Evolutionary conservation across 1,139 yeast genomes (phyloP).

Genomic region (Kurtzmaniella natalensis): DNA sequence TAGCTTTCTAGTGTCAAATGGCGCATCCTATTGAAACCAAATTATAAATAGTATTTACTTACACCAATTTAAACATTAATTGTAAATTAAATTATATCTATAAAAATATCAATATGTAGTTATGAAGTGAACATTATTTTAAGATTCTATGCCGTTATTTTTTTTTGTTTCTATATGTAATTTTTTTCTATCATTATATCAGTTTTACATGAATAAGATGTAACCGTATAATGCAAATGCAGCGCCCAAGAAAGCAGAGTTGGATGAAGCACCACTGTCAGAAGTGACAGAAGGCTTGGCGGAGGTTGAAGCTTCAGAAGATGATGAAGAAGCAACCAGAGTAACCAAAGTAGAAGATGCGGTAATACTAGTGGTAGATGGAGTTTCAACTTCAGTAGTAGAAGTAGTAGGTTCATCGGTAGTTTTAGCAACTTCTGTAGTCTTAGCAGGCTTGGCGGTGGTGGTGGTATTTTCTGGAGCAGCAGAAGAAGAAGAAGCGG

Average conservation of each 20-base stretch:
- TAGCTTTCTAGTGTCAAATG: too few relatives aligned
- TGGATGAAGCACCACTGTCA: slow-evolving; percentile 2
- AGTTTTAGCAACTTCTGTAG: slow-evolving; percentile 2
- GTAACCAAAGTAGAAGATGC: slow-evolving; percentile 1
- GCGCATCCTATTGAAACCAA: too few relatives aligned
- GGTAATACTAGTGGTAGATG: slow-evolving; percentile 1
- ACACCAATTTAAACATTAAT: too few relatives aligned
- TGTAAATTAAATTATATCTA: too few relatives aligned
- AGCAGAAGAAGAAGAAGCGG: slow-evolving; percentile 2
- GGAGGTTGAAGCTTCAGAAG: background rate
- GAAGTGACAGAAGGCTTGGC: slow-evolving; percentile 2
- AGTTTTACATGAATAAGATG: slow-evolving; percentile 1
- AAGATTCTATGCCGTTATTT: too few relatives aligned
- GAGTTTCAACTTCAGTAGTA: background rate
- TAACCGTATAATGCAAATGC: slow-evolving; percentile 6
- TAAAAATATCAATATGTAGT: too few relatives aligned
- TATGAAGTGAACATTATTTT: too few relatives aligned
- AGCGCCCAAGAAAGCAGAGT: slow-evolving; percentile 1
- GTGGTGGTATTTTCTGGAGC: slow-evolving; percentile 6
- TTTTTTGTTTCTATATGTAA: too few relatives aligned
- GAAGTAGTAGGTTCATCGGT: slow-evolving; percentile 1
- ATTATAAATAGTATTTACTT: too few relatives aligned
- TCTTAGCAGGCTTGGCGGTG: background rate
- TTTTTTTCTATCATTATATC: too few relatives aligned
- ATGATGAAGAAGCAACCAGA: background rate